Base-by-base conservation (phyloP, 2,329 filamentous ascomycete species). In the Gliomastix tumulicola region DNA sequence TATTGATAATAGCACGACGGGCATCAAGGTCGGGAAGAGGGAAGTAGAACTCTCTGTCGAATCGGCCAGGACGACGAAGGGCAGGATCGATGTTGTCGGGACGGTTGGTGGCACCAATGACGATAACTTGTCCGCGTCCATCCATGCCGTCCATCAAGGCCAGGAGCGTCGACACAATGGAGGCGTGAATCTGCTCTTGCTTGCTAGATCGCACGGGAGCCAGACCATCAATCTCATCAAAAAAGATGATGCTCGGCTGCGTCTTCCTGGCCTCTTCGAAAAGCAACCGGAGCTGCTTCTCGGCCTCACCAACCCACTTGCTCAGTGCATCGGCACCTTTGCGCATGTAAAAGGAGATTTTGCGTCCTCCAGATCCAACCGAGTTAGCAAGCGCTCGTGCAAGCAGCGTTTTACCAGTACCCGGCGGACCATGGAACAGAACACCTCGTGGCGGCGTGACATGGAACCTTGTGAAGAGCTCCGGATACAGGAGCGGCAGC, bases 271-370 rank as follows among this genome's bases (percentile, higher is more conserved):
- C 92, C 61, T 98, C 92, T 50, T 97, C 92, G 46, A 98, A 98
- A 6, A 98, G 72, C 39, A 97, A 66, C 32, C 92, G 82, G 37
- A 98, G 76, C 56, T 98, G 92, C 61, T 90, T 84, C 63, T 98
- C 92, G 9, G 94, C 92, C 62, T 98, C 92, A 55, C 92, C 92
- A 36, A 98, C 92, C 92, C 92, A 98, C 63, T 98, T 98, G 61
- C 89, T 96, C 43, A 98, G 68, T 13, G 89, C 89, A 71, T 98
- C 92, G 18, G 92, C 94, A 55, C 92, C 94, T 62, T 98, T 98
- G 42, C 92, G 84, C 92, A 98, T 98, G 62, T 97, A 98, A 51
- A 98, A 98, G 0, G 89, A 97, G 44, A 98, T 92, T 57, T 97
- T 97, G 47, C 84, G 82, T 17, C 90, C 90, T 34, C 90, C 84